These are phyloP conservation scores for Elasticomyces elasticus DNA, from an alignment of 495 filamentous ascomycete species.

Conservation along the genomic window DNA sequence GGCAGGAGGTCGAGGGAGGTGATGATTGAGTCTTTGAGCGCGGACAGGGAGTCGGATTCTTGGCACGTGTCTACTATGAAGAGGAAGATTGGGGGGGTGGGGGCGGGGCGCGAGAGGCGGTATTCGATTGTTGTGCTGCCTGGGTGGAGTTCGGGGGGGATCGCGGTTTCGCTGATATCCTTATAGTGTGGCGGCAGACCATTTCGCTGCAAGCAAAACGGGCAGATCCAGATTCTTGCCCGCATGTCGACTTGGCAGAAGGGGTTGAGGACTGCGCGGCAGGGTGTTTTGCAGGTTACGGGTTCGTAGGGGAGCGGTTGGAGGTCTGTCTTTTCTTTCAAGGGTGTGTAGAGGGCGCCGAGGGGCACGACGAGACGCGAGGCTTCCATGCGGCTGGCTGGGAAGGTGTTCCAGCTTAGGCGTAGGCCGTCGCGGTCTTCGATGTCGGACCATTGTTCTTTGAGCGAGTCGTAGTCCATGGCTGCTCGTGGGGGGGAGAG, in stretches of 20 bases:
- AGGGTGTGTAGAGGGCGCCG: constrained; percentile 88
- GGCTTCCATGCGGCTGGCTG: constrained; percentile 98
- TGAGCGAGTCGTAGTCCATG: constrained; percentile 73
- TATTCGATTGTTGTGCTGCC: constrained; percentile 97
- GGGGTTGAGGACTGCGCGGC: constrained; percentile 91
- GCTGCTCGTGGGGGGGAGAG: constrained; percentile 2
- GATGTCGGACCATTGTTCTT: constrained; percentile 95
- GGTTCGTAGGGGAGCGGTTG: constrained; percentile 93
- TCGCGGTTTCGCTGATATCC: constrained; percentile 90
- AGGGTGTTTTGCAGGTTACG: constrained; percentile 92
- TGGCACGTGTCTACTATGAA: constrained; percentile 99
- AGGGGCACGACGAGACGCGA: constrained; percentile 95
- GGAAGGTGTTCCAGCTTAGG: constrained; percentile 98
- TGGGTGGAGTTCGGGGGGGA: constrained; percentile 91
- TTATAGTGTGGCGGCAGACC: constrained; percentile 95
- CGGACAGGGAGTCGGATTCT: constrained; percentile 92
- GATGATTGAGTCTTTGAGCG: constrained; percentile 89
- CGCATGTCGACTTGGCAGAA: constrained; percentile 95
- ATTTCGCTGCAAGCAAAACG: constrained; percentile 94
- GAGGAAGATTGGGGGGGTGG: constrained; percentile 89
- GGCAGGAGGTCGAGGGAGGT: constrained; percentile 95
- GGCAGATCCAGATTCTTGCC: constrained; percentile 94
- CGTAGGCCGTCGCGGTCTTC: constrained; percentile 96
- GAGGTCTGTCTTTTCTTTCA: constrained; percentile 89
- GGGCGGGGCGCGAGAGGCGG: constrained; percentile 80